Evolutionary conservation across 192 early-diverging fungal genomes (phyloP), one percentile per base, ranked within the genome.

Genomic region (Backusella macrospora): DNA sequence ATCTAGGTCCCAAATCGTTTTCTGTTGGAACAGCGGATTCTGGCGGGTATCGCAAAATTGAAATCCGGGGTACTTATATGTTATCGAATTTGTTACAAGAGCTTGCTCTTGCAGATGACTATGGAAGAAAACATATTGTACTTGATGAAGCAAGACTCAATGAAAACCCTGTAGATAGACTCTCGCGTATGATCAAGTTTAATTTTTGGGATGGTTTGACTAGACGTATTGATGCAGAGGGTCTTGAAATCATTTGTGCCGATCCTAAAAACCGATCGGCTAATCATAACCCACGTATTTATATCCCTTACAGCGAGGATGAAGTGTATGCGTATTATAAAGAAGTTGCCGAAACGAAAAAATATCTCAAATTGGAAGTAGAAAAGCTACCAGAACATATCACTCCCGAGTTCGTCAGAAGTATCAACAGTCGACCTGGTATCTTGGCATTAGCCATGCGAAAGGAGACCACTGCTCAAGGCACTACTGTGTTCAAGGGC

Each of bases 201-300:
- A 89, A 94, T 49, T 99, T 99, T 77, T 99, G 98, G 98, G 95
- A 98, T 80, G 96, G 93, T 0, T 81, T 99, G 21, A 97, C 96
- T 9, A 82, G 93, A 39, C 88, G 92, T 75, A 93, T 95, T 72
- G 93, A 94, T 77, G 88, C 89, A 59, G 82, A 89, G 38, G 96
- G 96, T 14, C 84, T 99, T 52, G 94, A 98, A 78, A 88, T 88
- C 18, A 97, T 99, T 68, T 95, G 93, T 81, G 86, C 85, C 38
- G 98, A 99, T 74, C 90, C 97, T 6, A 99, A 99, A 79, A 97
- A 96, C 84, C 76, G 91, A 47, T 85, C 85, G n/a, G 83, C 84
- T 37, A 92, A 96, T 67, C 91, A 93, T 13, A 80, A 81, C 15
- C 92, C 92, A 13, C 91, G 96, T 62, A 93, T 99, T 71, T 99